A percentile compares a stretch with the other conserved stretches of the same genome.
Conservation (phyloP, 179 eudicot species). For the Beta corolliflora region DNA sequence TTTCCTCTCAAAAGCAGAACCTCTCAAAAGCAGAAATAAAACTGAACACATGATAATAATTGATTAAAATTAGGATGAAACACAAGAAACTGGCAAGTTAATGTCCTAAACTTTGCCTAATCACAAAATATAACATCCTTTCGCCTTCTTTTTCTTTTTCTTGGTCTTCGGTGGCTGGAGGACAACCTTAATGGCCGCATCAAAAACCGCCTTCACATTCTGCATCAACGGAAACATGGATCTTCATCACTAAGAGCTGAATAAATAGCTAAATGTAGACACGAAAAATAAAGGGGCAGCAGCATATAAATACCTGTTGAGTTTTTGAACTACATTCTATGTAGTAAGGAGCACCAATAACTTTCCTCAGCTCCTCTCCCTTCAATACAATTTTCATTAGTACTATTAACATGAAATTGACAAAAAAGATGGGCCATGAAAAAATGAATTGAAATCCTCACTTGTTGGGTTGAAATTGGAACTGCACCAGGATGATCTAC, state of each 20-base stretch:
- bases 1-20: no score
- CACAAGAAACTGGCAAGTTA: constrained; percentile 14
- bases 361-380: constrained; percentile 86
- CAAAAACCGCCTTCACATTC: constrained; percentile 47
- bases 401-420: not conserved
- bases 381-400: constrained; percentile 27
- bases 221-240: constrained; percentile 8
- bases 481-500: constrained; percentile 52
- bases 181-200: constrained; percentile 57
- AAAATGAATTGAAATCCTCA: not conserved
- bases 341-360: constrained; percentile 80
- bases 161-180: constrained; percentile 87
- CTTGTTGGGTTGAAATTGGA: constrained; percentile 39
- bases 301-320: constrained; percentile 58
- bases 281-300: constrained; percentile 14
- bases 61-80: constrained; percentile 12
- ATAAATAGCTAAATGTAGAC: not conserved
- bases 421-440: no score
- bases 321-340: constrained; percentile 90
- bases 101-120: constrained; percentile 14
- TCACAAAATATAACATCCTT: constrained; percentile 64
- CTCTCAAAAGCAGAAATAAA: constrained; percentile 20
- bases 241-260: not conserved
- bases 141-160: constrained; percentile 80
- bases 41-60: constrained; percentile 11